These are phyloP conservation scores for Aquilaria yunnanensis DNA, from an alignment of 345 rosid species.

Conservation along the genomic window DNA sequence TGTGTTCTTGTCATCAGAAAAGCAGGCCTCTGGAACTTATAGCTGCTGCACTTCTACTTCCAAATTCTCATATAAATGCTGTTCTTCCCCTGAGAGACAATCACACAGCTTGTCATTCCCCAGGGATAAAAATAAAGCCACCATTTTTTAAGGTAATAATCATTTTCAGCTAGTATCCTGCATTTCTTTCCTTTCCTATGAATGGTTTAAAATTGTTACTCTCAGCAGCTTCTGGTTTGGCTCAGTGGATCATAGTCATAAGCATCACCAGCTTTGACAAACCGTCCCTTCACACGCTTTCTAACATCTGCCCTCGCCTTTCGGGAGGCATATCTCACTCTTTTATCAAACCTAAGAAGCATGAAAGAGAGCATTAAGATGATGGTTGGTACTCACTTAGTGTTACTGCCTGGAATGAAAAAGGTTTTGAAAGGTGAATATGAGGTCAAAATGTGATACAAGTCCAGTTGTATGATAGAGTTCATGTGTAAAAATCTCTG, in stretches of 20 bases:
- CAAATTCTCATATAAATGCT: conserved; percentile 10
- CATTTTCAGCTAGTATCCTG: conserved; percentile 18
- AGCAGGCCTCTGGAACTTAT: conserved; percentile 17
- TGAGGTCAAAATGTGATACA: too few species aligned
- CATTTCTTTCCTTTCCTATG: conserved; percentile 22
- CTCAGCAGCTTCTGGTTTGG: conserved; percentile 82
- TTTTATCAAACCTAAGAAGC: conserved; percentile 77
- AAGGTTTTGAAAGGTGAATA: too few species aligned
- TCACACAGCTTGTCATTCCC: conserved; percentile 21
- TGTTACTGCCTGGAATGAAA: too few species aligned
- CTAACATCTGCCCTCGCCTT: conserved; percentile 99
- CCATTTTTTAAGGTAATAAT: conserved; percentile 19
- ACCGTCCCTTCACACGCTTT: conserved; percentile 91
- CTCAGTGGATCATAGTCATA: conserved; percentile 88
- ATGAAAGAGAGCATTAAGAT: not conserved
- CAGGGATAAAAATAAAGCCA: conserved; percentile 13
- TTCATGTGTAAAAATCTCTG: too few species aligned
- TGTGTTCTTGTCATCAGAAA: conserved; percentile 8
- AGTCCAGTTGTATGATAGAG: too few species aligned
- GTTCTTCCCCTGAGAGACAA: conserved; percentile 22
- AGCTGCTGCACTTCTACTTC: conserved; percentile 20
- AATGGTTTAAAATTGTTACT: conserved; percentile 24
- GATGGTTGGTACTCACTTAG: not conserved
- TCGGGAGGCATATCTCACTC: conserved; percentile 91
- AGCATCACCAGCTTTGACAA: conserved; percentile 94